Conservation (phyloP, 768 basidiomycete species). For the Suillus hirtellus region DNA sequence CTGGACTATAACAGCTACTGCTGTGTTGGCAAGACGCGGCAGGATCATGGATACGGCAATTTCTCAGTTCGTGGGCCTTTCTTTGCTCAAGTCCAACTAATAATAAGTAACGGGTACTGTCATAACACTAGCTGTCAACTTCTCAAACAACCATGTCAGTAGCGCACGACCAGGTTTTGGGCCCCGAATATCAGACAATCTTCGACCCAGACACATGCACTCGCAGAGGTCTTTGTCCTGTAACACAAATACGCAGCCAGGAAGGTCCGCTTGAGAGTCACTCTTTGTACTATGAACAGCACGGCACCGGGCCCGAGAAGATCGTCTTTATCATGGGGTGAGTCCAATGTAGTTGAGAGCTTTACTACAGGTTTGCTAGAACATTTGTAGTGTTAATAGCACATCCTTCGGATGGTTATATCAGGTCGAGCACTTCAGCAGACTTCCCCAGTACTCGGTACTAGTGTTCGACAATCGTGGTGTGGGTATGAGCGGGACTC, state of each 20-base stretch:
- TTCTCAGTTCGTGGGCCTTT: not conserved
- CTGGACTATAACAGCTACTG: too few relatives aligned
- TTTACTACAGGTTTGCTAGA: not conserved
- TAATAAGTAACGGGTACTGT: not conserved
- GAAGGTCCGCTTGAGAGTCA: slow-evolving; percentile 59
- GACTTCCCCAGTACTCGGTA: slow-evolving; percentile 52
- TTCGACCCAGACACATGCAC: slow-evolving; percentile 64
- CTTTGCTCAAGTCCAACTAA: not conserved
- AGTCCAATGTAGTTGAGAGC: slow-evolving; percentile 1
- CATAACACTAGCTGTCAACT: too few relatives aligned
- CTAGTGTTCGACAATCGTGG: slow-evolving; percentile 87
- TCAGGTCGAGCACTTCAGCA: slow-evolving; percentile 67
- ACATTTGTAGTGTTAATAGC: slow-evolving; percentile 53
- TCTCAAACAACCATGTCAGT: slow-evolving; percentile 9
- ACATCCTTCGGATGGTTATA: slow-evolving; percentile 62
- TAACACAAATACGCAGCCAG: slow-evolving; percentile 51
- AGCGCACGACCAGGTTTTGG: slow-evolving; percentile 16
- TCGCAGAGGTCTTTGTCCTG: slow-evolving; percentile 76
- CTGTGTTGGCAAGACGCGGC: too few relatives aligned
- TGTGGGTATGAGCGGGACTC: slow-evolving; percentile 72
- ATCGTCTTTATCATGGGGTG: slow-evolving; percentile 79
- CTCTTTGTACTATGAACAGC: slow-evolving; percentile 78
- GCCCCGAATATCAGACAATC: slow-evolving; percentile 38
- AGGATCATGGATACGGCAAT: not conserved
- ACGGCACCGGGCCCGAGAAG: slow-evolving; percentile 66